Conservation (phyloP, 331 rosid species). For the Phaseolus coccineus region DNA sequence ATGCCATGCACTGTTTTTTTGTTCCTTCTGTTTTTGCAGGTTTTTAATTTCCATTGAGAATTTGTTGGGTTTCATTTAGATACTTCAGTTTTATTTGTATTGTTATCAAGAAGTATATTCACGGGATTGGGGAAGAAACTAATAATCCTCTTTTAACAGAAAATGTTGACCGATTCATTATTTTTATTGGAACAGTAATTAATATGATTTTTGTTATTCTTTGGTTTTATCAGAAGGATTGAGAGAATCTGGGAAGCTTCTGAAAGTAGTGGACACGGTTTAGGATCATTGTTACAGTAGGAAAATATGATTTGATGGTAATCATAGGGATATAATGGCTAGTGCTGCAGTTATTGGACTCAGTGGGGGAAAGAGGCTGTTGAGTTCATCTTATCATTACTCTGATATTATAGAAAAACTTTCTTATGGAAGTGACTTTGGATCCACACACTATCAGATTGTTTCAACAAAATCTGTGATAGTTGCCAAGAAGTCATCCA, state of each 20-base stretch:
- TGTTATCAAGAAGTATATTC: constrained; percentile 15
- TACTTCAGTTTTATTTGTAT: constrained; percentile 11
- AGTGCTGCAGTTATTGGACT: constrained; percentile 91
- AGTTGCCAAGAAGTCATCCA: constrained; percentile 64
- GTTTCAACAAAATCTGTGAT: constrained; percentile 60
- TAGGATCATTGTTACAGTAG: constrained; percentile 32
- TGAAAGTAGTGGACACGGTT: constrained; percentile 43
- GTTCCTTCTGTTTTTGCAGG: background rate
- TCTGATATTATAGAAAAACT: constrained; percentile 81
- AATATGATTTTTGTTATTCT: background rate
- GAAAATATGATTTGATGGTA: constrained; percentile 50
- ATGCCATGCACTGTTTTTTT: background rate
- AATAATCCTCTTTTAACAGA: background rate
- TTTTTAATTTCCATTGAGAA: background rate
- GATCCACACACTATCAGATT: constrained; percentile 58
- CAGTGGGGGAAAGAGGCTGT: constrained; percentile 81
- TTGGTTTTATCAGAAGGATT: constrained; percentile 42
- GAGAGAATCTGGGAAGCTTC: constrained; percentile 41
- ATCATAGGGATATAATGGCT: constrained; percentile 76
- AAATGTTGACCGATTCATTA: constrained; percentile 6
- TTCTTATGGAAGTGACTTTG: constrained; percentile 56
- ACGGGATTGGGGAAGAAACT: background rate
- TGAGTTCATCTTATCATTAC: constrained; percentile 77
- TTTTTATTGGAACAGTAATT: background rate
- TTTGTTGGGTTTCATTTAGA: constrained; percentile 24